Percentiles rank a stretch among this genome's conserved stretches.
phyloP scores from a whole-genome alignment of 1,139 yeast genomes.

The Suhomyces terraborum region DNA sequence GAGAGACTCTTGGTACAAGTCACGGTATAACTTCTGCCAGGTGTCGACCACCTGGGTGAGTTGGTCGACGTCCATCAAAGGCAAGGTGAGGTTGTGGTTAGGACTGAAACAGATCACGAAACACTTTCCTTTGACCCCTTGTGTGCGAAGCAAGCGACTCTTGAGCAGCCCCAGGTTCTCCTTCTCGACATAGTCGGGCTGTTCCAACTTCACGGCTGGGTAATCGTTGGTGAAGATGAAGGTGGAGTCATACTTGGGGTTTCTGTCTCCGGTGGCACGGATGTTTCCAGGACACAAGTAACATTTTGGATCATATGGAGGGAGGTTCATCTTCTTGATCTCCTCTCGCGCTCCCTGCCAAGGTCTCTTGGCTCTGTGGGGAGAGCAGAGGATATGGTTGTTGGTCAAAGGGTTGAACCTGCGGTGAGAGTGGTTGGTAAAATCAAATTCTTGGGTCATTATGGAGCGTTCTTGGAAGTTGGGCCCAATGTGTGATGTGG shows the following conservation, averaged over 20 bases:
- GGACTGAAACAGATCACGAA: constrained; percentile 76
- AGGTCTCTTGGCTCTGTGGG: constrained; percentile 77
- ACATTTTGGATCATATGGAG: constrained; percentile 65
- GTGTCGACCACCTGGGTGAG: constrained; percentile 53
- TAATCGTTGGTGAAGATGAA: constrained; percentile 68
- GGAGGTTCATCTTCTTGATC: constrained; percentile 43
- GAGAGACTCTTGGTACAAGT: constrained; percentile 38
- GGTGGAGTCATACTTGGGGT: constrained; percentile 61
- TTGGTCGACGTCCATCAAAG: constrained; percentile 54
- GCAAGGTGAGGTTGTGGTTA: constrained; percentile 67
- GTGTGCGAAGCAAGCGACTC: constrained; percentile 51
- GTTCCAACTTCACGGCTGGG: constrained; percentile 65
- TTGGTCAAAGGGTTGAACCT: constrained; percentile 68
- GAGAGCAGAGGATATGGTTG: constrained; percentile 69
- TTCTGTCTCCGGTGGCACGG: constrained; percentile 64
- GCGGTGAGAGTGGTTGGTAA: constrained; percentile 63
- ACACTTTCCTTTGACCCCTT: constrained; percentile 69
- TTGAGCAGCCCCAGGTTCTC: constrained; percentile 29
- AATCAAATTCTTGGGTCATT: constrained; percentile 44
- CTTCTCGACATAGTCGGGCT: constrained; percentile 44
- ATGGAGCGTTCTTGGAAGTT: background rate
- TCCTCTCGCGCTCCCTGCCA: constrained; percentile 80
- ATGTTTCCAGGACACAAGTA: constrained; percentile 74
- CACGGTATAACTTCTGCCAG: constrained; percentile 59
- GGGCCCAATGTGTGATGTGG: too few relatives aligned